These are phyloP conservation scores for Beauveria sp. DNA, from an alignment of 2,329 filamentous ascomycete species.

Conservation along the genomic window DNA sequence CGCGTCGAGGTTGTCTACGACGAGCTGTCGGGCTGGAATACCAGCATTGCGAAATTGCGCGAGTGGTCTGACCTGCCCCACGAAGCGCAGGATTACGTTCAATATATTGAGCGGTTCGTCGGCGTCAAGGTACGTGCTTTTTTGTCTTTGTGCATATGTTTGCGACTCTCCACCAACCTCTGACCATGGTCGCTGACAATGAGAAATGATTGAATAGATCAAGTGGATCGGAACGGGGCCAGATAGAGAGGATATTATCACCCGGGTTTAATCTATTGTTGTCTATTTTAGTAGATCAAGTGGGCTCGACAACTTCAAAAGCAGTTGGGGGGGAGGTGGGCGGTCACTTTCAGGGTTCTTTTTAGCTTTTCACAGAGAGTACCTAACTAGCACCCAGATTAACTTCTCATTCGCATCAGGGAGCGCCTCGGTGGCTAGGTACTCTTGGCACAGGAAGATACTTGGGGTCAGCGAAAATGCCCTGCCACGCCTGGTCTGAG, in stretches of 20 bases:
- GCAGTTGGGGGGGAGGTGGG: too few relatives aligned
- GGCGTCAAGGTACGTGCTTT: not conserved
- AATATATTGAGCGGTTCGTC: conserved; percentile 1
- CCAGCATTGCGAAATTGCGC: conserved; percentile 48
- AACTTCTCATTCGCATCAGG: too few relatives aligned
- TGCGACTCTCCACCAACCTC: not conserved
- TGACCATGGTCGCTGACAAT: not conserved
- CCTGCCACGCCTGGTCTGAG: too few relatives aligned
- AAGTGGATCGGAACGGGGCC: conserved; percentile 4
- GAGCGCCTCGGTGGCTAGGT: too few relatives aligned
- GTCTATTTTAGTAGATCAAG: too few relatives aligned
- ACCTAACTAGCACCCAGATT: too few relatives aligned
- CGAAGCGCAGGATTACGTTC: conserved; percentile 53
- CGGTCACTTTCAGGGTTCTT: too few relatives aligned
- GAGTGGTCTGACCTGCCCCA: conserved; percentile 45
- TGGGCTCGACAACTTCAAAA: too few relatives aligned
- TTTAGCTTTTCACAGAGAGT: too few relatives aligned
- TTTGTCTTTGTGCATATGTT: too few relatives aligned
- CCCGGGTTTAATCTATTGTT: not conserved
- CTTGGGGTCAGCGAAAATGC: too few relatives aligned
- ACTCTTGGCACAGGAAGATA: too few relatives aligned
- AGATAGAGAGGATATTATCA: not conserved
- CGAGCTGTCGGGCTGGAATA: conserved; percentile 59
- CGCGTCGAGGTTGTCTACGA: conserved; percentile 55
- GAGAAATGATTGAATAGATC: not conserved